Base-by-base conservation (phyloP, 31 red algal genomes). In the Asparagopsis taxiformis region DNA sequence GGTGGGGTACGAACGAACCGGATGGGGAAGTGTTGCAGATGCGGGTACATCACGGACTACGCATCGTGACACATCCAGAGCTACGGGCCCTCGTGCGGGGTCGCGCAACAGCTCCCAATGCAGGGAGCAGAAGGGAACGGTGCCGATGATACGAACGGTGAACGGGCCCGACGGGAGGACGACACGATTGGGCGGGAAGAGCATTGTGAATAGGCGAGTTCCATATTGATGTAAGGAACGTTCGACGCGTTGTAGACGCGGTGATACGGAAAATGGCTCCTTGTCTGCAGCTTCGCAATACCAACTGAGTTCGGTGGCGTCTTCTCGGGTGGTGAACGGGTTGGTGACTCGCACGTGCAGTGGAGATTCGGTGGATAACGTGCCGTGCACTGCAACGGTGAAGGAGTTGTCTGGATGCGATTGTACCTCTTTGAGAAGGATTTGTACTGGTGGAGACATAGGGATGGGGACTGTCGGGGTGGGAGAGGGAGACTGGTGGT, bases 231-330 rank as follows among this genome's bases (percentile, higher is more conserved):
- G 68, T 7, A 72, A 48, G 21, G 50, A 55, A 6, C 49, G 7
- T n/a, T 72, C 68, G 33, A 72, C 33, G 68, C 22, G 17, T 50
- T 72, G 19, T 3, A 72, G 51, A 72, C 68, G 68, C 8, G 48
- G 29, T 7, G 26, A 25, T 3, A 72, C 50, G 13, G 49, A 55
- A 29, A 72, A 72, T n/a, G 50, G 43, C 50, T 72, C 68, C 11
- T 48, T 41, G 49, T 72, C 68, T n/a, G 68, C 43, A 31, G 68
- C 49, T 34, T 72, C 68, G 51, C 68, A 72, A 43, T 72, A 72
- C 68, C 68, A 72, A 16, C 33, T 51, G 15, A 72, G 11, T 11
- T 53, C 28, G 10, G 10, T 22, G n/a, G 43, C 43, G 3, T 72
- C 48, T 19, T 19, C 22, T 15, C 46, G 29, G 15, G 68, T 55